These are phyloP conservation scores for Cercospora sp. DNA, from an alignment of 2,329 filamentous ascomycete species.

Conservation along the genomic window DNA sequence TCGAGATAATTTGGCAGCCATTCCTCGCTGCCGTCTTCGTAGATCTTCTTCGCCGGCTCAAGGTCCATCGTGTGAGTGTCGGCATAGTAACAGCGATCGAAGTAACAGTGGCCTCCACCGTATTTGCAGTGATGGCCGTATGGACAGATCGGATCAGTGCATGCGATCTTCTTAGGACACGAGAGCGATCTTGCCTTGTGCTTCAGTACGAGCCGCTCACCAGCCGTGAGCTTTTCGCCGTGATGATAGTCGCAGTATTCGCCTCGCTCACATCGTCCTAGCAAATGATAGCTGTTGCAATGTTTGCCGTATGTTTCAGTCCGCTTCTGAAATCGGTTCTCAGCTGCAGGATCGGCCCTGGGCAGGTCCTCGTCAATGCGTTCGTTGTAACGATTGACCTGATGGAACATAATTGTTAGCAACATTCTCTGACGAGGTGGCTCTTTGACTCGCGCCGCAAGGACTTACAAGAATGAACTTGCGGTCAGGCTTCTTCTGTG, in stretches of 20 bases:
- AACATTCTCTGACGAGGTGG: too few relatives aligned
- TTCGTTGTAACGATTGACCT: slow-evolving; percentile 43
- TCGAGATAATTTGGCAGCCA: slow-evolving; percentile 32
- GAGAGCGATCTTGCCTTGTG: slow-evolving; percentile 45
- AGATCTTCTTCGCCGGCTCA: slow-evolving; percentile 33
- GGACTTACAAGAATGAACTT: slow-evolving; percentile 40
- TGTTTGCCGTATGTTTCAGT: slow-evolving; percentile 36
- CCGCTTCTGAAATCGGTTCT: slow-evolving; percentile 33
- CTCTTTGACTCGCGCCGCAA: not conserved
- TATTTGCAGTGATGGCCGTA: slow-evolving; percentile 46
- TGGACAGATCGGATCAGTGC: slow-evolving; percentile 37
- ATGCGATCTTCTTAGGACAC: slow-evolving; percentile 37
- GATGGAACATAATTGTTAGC: not conserved
- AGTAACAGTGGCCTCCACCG: slow-evolving; percentile 39
- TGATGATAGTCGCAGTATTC: slow-evolving; percentile 47
- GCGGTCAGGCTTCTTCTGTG: slow-evolving; percentile 34
- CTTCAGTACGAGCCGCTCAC: slow-evolving; percentile 43
- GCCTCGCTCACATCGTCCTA: slow-evolving; percentile 43
- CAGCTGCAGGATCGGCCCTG: slow-evolving; percentile 32
- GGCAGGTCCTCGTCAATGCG: slow-evolving; percentile 45
- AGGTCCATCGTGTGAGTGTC: slow-evolving; percentile 38
- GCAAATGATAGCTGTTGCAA: slow-evolving; percentile 43
- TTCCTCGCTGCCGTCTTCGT: slow-evolving; percentile 35
- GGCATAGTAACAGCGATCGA: slow-evolving; percentile 43
- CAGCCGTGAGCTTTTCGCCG: slow-evolving; percentile 41